Conservation (phyloP, 768 basidiomycete species). For the Tricholoma bakamatsutake region DNA sequence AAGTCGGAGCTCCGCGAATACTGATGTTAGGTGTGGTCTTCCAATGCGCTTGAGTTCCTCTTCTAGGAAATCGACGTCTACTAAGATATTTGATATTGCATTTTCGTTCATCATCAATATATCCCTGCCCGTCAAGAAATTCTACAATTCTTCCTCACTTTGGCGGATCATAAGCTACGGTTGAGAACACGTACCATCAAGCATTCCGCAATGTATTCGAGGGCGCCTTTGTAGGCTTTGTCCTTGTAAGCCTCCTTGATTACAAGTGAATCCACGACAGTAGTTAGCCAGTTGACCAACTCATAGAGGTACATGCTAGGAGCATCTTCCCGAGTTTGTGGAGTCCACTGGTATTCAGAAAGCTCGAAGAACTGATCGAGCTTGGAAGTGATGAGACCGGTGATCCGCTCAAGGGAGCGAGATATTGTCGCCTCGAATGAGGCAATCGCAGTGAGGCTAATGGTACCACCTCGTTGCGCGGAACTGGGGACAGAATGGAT, state of each 20-base stretch:
- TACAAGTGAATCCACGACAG: conserved; percentile 85
- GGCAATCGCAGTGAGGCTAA: conserved; percentile 55
- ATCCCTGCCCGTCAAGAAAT: conserved; percentile 71
- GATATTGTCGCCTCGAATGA: conserved; percentile 69
- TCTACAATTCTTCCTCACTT: conserved; percentile 33
- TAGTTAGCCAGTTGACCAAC: conserved; percentile 93
- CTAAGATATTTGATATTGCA: conserved; percentile 77
- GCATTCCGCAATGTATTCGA: conserved; percentile 82
- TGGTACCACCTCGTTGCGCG: conserved; percentile 76
- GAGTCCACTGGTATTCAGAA: conserved; percentile 93
- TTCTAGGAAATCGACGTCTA: conserved; percentile 86
- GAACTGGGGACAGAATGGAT: conserved; percentile 41
- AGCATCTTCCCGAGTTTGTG: conserved; percentile 57
- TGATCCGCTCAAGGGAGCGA: conserved; percentile 70
- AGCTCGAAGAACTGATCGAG: conserved; percentile 94
- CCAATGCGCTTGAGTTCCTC: conserved; percentile 77
- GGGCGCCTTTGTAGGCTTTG: conserved; percentile 82
- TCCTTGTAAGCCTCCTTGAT: conserved; percentile 86
- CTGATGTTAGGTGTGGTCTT: conserved; percentile 58
- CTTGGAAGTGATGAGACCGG: conserved; percentile 80
- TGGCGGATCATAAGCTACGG: neutral
- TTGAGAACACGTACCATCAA: conserved; percentile 61
- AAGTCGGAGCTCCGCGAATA: conserved; percentile 74
- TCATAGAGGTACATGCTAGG: conserved; percentile 96
- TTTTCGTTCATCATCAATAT: conserved; percentile 82